A percentile compares a stretch with the other conserved stretches of the same genome.
phyloP scores from a whole-genome alignment of 2,329 filamentous ascomycete species.

The Epichloe hybrida region DNA sequence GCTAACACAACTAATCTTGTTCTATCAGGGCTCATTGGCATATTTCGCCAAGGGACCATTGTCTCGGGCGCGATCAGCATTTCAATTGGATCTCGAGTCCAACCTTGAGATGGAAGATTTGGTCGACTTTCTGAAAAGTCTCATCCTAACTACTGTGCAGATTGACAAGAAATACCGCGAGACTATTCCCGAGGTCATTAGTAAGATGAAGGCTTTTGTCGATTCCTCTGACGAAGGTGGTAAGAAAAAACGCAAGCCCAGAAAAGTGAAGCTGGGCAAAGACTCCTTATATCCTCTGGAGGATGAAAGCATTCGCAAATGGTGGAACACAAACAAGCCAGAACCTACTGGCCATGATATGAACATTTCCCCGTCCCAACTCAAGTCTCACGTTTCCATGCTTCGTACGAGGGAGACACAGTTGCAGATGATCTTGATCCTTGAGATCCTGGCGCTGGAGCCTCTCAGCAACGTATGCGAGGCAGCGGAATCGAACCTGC shows the following conservation, averaged over 20 bases:
- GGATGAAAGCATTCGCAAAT: constrained; percentile 48
- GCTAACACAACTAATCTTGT: constrained; percentile 3
- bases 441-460: constrained; percentile 64
- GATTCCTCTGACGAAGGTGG: constrained; percentile 39
- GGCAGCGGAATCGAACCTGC: constrained; percentile 32
- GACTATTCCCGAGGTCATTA: constrained; percentile 48
- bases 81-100: constrained; percentile 48
- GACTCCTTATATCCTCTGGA: constrained; percentile 57
- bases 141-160: constrained; percentile 51
- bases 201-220: constrained; percentile 39
- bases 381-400: constrained; percentile 49
- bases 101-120: constrained; percentile 49
- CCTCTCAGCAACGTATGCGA: constrained; percentile 30
- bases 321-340: constrained; percentile 53
- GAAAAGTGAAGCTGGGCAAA: constrained; percentile 53
- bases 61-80: constrained; percentile 58
- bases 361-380: constrained; percentile 33
- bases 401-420: constrained; percentile 66
- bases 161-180: constrained; percentile 74
- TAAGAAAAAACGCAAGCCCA: constrained; percentile 39
- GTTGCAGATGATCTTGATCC: constrained; percentile 64
- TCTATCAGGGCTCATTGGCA: constrained; percentile 53
- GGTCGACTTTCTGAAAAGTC: constrained; percentile 52
- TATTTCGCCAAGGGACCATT: constrained; percentile 77
- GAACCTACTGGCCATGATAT: constrained; percentile 35